Evolutionary conservation across 129 eudicot genomes (phyloP).

Genomic region (Silybum marianum): DNA sequence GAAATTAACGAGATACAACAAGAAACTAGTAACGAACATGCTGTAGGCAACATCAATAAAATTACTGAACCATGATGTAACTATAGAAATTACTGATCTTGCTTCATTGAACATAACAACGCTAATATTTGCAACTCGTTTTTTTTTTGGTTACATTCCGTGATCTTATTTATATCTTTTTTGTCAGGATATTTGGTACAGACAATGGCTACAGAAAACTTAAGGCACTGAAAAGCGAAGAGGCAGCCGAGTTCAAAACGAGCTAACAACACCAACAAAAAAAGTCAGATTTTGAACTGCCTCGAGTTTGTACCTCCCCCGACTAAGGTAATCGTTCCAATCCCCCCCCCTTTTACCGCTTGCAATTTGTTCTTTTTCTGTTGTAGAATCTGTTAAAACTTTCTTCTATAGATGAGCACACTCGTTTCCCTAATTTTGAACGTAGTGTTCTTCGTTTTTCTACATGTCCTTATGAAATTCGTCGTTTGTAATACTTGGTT

Average conservation of each 20-base stretch:
- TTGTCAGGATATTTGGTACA: conserved; percentile 87
- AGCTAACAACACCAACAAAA: conserved; percentile 19
- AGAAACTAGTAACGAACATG: too few species aligned
- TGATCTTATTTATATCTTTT: background rate
- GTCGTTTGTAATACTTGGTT: background rate
- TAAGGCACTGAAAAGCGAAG: conserved; percentile 67
- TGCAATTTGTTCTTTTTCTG: conserved; percentile 12
- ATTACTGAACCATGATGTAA: too few species aligned
- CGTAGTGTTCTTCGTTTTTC: conserved; percentile 15
- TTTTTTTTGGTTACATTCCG: conserved; percentile 7
- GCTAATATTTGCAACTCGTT: background rate
- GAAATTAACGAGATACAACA: too few species aligned
- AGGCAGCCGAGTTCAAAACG: conserved; percentile 47
- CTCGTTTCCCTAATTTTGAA: conserved; percentile 8
- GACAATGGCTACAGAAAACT: conserved; percentile 89
- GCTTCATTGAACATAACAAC: too few species aligned
- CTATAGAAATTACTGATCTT: too few species aligned
- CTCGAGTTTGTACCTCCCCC: conserved; percentile 3
- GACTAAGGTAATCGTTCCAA: conserved; percentile 29
- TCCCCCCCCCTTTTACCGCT: conserved; percentile 1
- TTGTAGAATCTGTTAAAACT: conserved; percentile 33
- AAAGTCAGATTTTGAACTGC: conserved; percentile 19
- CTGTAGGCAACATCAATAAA: too few species aligned
- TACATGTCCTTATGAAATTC: conserved; percentile 9
- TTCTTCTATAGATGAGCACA: conserved; percentile 2